Conservation (phyloP, 1,284 basidiomycete genomes). For the Agroathelia rolfsii region DNA sequence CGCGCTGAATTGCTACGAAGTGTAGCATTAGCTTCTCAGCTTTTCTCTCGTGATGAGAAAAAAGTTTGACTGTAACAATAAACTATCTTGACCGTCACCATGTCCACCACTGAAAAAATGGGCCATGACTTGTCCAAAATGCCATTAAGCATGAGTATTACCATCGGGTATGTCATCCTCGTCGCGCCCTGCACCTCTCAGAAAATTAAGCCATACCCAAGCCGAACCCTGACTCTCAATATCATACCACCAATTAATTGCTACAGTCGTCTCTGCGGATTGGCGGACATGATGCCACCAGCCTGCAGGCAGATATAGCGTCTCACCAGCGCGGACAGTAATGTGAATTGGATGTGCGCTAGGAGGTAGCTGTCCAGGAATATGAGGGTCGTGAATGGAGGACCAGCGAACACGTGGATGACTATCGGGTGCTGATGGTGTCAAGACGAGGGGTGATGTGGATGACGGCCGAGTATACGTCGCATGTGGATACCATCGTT, state of each 20-base stretch:
- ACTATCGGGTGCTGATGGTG: constrained; percentile 29
- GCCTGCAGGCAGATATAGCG: constrained; percentile 79
- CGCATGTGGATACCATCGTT: constrained; percentile 61
- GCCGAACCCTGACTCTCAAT: constrained; percentile 58
- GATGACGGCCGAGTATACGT: constrained; percentile 38
- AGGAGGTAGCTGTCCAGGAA: constrained; percentile 31
- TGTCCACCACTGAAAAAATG: no score
- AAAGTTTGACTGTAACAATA: no score
- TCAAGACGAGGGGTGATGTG: constrained; percentile 30
- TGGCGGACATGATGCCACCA: constrained; percentile 89
- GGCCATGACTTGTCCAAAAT: no score
- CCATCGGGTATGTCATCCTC: neutral
- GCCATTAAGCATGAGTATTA: no score
- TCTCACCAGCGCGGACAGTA: constrained; percentile 61
- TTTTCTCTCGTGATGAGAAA: no score
- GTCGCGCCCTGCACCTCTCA: constrained; percentile 38
- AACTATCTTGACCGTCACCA: no score
- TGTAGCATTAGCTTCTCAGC: no score
- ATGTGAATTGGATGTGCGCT: constrained; percentile 58
- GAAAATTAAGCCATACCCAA: constrained; percentile 57
- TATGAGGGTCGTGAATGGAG: constrained; percentile 50
- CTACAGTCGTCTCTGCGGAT: constrained; percentile 53
- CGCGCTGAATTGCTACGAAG: no score
- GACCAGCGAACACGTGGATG: constrained; percentile 65
- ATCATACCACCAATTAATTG: constrained; percentile 88